Evolutionary conservation across 1,139 yeast genomes (phyloP), one percentile per base, ranked within the genome.

Genomic region (Debaryomyces singareniensis): DNA sequence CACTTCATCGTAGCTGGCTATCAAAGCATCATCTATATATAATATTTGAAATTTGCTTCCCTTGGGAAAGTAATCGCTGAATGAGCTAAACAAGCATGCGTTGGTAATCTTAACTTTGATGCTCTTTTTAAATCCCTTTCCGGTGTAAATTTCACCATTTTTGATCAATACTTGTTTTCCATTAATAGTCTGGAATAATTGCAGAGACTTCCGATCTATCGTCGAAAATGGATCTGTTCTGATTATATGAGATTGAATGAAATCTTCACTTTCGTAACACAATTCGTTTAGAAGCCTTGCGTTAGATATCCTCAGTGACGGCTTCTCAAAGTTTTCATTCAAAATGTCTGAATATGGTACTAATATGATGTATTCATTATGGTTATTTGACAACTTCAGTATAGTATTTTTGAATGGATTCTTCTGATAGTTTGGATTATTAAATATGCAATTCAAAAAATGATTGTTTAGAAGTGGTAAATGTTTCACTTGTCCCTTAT

Each of bases 211-310:
- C 36, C 68, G 61, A 2, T 75, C 57, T 7, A 64, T 51, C 13
- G 68, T 48, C 1, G 67, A 51, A 25, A 47, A 44, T 5, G 66
- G 53, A 2, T 58, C 45, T 13, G 52, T 40, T 33, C 67, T 58
- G 16, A 84, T 53, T 15, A 86, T 71, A 52, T 86, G 96, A 1
- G 87, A 74, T 31, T 71, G 70, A 5, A 85, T 58, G 47, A 84
- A 86, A 16, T 81, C 89, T 29, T 75, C 78, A 30, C 63, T 68
- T 33, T 39, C 44, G 37, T 71, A 70, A 46, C 89, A 81, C 14
- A 78, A 51, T 3, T 81, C 86, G 11, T 51, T 52, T 33, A 77
- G 66, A 13, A 34, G 33, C 10, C 47, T 62, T 0, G 78, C 48
- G 10, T 64, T 66, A 10, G 62, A 59, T 42, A 82, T 91, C 21